phyloP scores from a whole-genome alignment of 2,329 filamentous ascomycete species.

The Cytospora leucostoma region DNA sequence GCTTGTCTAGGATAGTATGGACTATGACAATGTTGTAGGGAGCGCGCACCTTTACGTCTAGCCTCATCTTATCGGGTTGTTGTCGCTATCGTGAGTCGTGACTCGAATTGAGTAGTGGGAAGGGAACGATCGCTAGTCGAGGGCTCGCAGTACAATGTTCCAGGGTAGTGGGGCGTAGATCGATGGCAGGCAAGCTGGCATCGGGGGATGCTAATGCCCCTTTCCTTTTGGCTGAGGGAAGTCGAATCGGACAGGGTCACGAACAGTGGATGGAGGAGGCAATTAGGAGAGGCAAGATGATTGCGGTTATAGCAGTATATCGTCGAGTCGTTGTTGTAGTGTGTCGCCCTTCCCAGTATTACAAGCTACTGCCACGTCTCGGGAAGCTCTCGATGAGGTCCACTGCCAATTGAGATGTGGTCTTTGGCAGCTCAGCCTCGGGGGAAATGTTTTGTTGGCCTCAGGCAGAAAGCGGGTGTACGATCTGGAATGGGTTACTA shows the following conservation, averaged over 20 bases:
- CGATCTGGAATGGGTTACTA: no score
- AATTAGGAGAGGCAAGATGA: background rate
- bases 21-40: background rate
- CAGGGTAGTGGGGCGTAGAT: conserved; percentile 20
- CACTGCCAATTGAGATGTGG: conserved; percentile 27
- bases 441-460: conserved; percentile 1
- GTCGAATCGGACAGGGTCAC: background rate
- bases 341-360: conserved; percentile 4
- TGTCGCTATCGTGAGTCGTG: conserved; percentile 4
- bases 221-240: conserved; percentile 4
- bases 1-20: background rate
- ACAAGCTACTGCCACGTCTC: conserved; percentile 23
- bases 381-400: conserved; percentile 16
- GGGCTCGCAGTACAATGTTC: background rate
- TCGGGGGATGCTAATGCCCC: background rate
- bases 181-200: conserved; percentile 22
- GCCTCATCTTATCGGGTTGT: conserved; percentile 33
- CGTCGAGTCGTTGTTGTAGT: conserved; percentile 12
- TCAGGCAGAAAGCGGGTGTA: conserved; percentile 20
- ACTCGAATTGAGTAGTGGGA: background rate
- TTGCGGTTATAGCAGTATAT: conserved; percentile 6
- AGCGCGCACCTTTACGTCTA: conserved; percentile 31
- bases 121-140: conserved; percentile 12
- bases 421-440: conserved; percentile 26
- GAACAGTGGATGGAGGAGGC: background rate